Percentiles rank a stretch among this genome's conserved stretches.
phyloP scores from a whole-genome alignment of 768 basidiomycete species.

The Boletus rubescentipes region DNA sequence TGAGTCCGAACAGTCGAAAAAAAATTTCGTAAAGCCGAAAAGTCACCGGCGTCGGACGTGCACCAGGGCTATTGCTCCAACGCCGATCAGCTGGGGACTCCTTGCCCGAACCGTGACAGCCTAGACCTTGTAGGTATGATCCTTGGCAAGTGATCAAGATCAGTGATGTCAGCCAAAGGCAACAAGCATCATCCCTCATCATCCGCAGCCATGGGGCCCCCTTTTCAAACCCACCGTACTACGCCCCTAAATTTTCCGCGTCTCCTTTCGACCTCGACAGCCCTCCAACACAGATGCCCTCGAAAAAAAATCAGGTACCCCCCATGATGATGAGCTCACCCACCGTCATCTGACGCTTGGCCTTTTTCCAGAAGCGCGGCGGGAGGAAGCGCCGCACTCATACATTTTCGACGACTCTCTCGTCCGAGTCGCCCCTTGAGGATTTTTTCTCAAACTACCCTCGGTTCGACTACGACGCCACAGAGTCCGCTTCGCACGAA shows the following conservation, averaged over 20 bases:
- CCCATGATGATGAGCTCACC: too few relatives aligned
- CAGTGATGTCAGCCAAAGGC: constrained; percentile 1
- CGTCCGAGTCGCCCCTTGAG: background rate
- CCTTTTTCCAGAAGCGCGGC: background rate
- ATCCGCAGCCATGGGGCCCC: background rate
- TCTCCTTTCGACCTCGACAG: background rate
- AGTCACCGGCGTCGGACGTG: too few relatives aligned
- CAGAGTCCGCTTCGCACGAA: constrained; percentile 9
- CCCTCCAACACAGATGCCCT: background rate
- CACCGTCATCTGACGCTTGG: background rate
- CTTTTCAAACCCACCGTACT: background rate
- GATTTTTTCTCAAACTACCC: constrained; percentile 6
- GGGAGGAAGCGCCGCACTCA: background rate
- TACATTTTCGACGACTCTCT: background rate
- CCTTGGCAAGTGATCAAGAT: background rate
- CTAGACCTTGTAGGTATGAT: background rate
- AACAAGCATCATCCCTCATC: background rate
- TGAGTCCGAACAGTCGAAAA: too few relatives aligned
- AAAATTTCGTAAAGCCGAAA: too few relatives aligned
- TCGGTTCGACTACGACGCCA: constrained; percentile 1
- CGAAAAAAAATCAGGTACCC: background rate
- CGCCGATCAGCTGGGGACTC: too few relatives aligned
- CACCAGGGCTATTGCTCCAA: too few relatives aligned
- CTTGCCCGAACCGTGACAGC: background rate
- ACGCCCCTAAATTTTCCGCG: background rate